These are phyloP conservation scores for Uronychia setigera DNA, from an alignment of 73 alveolate species.

Conservation along the genomic window DNA sequence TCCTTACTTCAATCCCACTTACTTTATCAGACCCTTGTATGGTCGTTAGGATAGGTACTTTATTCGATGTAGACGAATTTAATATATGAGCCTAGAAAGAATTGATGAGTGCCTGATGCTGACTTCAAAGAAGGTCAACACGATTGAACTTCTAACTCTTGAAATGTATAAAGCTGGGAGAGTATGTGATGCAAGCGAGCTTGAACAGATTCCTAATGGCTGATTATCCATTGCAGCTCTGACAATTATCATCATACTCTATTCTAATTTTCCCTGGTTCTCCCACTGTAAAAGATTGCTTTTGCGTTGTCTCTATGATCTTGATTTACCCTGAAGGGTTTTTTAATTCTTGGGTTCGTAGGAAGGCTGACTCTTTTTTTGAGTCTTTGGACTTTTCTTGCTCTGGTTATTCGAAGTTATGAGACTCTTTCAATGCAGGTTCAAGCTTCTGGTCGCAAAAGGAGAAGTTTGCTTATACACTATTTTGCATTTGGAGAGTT, in stretches of 20 bases:
- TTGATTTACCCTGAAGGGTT: neutral
- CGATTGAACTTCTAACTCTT: neutral
- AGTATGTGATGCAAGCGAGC: neutral
- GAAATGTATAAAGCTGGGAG: neutral
- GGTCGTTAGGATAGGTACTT: neutral
- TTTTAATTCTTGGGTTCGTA: neutral
- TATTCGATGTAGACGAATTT: neutral
- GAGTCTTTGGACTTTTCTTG: neutral
- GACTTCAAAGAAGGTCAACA: neutral
- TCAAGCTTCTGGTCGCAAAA: neutral
- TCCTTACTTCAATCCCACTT: neutral
- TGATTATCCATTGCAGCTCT: neutral
- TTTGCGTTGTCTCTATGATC: neutral
- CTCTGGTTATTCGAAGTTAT: neutral
- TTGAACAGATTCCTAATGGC: neutral
- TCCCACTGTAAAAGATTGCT: neutral
- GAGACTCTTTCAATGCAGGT: neutral
- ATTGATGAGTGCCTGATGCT: conserved; percentile 1
- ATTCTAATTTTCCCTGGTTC: neutral
- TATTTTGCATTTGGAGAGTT: neutral
- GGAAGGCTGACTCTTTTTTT: neutral
- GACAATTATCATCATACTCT: neutral
- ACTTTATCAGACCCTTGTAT: neutral
- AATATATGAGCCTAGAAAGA: neutral
- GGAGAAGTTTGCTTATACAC: neutral